phyloP scores from a whole-genome alignment of 2,329 filamentous ascomycete genomes.

The Trichoderma gracile region DNA sequence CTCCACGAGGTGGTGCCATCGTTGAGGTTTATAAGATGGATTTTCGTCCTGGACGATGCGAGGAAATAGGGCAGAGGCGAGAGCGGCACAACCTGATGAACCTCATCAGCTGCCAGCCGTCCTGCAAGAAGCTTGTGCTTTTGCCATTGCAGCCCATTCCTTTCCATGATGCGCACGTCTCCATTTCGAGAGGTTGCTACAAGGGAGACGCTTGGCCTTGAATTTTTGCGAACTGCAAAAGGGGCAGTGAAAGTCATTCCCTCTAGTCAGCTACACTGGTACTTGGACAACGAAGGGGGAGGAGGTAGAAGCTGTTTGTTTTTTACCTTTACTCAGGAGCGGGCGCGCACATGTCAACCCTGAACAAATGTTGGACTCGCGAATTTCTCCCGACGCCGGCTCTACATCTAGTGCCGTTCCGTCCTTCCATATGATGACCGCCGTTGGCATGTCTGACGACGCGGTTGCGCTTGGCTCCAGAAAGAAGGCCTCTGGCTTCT shows the following conservation, averaged over 20 bases:
- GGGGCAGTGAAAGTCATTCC: not conserved
- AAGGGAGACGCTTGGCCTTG: conserved; percentile 30
- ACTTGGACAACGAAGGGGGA: not conserved
- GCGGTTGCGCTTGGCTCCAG: conserved; percentile 53
- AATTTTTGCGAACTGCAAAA: conserved; percentile 25
- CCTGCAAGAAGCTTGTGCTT: conserved; percentile 47
- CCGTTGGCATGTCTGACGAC: conserved; percentile 42
- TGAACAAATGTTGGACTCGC: conserved; percentile 52
- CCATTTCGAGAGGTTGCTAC: conserved; percentile 53
- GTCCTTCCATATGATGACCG: conserved; percentile 65
- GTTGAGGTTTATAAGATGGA: conserved; percentile 58
- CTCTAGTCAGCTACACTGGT: not conserved
- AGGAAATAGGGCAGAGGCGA: conserved; percentile 61
- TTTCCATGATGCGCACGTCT: conserved; percentile 51
- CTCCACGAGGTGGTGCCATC: conserved; percentile 56
- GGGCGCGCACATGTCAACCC: conserved; percentile 50
- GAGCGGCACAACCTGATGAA: conserved; percentile 58
- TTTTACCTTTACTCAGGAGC: conserved; percentile 48
- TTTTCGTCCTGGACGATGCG: conserved; percentile 56
- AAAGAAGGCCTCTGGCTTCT: conserved; percentile 63
- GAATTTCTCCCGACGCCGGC: conserved; percentile 28
- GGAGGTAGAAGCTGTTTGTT: too few species aligned
- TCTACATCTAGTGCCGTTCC: conserved; percentile 43
- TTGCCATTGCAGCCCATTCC: conserved; percentile 49
- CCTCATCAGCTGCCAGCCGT: conserved; percentile 49